phyloP scores from a whole-genome alignment of 2,329 filamentous ascomycete genomes.

The Ascochyta koolunga region DNA sequence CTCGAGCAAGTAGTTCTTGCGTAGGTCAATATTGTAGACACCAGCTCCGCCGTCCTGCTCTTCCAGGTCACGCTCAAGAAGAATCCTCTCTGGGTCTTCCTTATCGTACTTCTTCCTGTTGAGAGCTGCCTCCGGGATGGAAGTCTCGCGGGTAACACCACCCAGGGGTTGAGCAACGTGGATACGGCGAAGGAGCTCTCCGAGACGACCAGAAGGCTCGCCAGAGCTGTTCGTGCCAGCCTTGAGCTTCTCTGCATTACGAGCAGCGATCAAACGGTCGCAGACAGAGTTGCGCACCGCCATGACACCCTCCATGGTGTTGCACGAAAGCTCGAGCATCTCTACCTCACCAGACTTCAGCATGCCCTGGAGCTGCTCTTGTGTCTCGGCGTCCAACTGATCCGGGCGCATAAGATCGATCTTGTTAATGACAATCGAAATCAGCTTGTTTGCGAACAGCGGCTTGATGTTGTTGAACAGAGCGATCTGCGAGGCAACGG shows the following conservation, averaged over 20 bases:
- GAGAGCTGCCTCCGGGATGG: conserved; percentile 85
- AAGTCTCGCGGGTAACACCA: conserved; percentile 77
- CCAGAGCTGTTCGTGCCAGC: conserved; percentile 77
- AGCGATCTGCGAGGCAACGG: conserved; percentile 88
- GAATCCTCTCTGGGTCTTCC: conserved; percentile 81
- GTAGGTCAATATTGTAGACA: conserved; percentile 93
- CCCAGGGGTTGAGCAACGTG: conserved; percentile 95
- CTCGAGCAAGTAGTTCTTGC: conserved; percentile 83
- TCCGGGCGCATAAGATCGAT: conserved; percentile 90
- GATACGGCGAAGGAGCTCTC: conserved; percentile 90
- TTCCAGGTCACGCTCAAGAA: conserved; percentile 84
- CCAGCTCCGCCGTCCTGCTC: conserved; percentile 92
- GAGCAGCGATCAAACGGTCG: conserved; percentile 88
- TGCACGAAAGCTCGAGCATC: conserved; percentile 90
- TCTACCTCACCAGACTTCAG: conserved; percentile 89
- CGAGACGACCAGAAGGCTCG: conserved; percentile 79
- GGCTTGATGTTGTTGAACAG: conserved; percentile 95
- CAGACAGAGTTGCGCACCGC: conserved; percentile 94
- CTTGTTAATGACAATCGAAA: conserved; percentile 98
- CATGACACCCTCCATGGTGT: conserved; percentile 92
- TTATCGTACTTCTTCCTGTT: conserved; percentile 87
- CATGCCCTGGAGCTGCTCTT: conserved; percentile 77
- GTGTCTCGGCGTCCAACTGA: conserved; percentile 79
- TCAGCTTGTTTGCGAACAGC: conserved; percentile 94
- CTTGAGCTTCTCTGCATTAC: conserved; percentile 95